These are phyloP conservation scores for Bertia moriformis DNA, from an alignment of 2,329 filamentous ascomycete genomes.

Conservation along the genomic window DNA sequence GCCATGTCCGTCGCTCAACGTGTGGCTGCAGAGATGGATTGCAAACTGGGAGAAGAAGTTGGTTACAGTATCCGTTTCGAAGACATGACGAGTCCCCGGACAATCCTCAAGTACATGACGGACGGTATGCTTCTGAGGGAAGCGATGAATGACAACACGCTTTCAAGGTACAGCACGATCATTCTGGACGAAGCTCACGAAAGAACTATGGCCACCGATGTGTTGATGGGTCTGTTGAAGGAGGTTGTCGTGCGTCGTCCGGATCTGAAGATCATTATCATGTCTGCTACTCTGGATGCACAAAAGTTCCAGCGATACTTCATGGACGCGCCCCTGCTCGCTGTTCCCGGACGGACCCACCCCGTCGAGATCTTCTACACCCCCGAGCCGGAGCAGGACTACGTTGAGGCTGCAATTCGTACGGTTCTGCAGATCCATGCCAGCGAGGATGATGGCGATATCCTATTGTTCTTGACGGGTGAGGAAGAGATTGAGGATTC, in stretches of 20 bases:
- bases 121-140: conserved; percentile 96
- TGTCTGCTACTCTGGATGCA: conserved; percentile 93
- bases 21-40: conserved; percentile 94
- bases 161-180: conserved; percentile 88
- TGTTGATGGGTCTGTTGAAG: conserved; percentile 91
- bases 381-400: conserved; percentile 86
- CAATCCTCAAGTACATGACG: conserved; percentile 98
- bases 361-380: conserved; percentile 99
- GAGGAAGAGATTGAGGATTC: conserved; percentile 98
- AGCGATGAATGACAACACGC: conserved; percentile 86
- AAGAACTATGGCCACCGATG: conserved; percentile 89
- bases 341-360: conserved; percentile 86
- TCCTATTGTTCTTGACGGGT: conserved; percentile 86
- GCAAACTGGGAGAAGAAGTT: conserved; percentile 80
- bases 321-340: conserved; percentile 79
- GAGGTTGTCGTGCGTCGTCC: conserved; percentile 68
- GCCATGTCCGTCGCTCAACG: conserved; percentile 98
- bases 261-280: conserved; percentile 96
- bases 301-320: conserved; percentile 98
- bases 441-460: conserved; percentile 79
- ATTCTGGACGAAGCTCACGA: conserved; percentile 98
- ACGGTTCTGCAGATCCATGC: conserved; percentile 96
- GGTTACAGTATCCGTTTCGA: conserved; percentile 99
- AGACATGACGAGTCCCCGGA: conserved; percentile 77
- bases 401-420: conserved; percentile 84